Evolutionary conservation across 2,329 filamentous ascomycete genomes (phyloP).

Genomic region (Apiospora marii): DNA sequence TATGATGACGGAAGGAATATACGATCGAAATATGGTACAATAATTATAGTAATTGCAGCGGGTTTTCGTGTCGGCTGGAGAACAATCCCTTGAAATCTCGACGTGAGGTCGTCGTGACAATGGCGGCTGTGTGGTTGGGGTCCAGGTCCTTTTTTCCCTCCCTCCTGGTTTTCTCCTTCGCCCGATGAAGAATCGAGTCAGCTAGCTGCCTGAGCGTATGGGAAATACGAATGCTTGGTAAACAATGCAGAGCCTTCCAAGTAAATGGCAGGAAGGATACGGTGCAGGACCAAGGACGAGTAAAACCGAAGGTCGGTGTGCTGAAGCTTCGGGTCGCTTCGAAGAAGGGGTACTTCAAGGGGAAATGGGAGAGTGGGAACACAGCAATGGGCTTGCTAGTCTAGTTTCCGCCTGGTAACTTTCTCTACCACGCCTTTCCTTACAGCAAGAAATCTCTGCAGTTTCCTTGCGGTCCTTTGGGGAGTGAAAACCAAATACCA

Average conservation of each 20-base stretch:
- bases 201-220: constrained; percentile 22
- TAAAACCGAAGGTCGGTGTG: constrained; percentile 17
- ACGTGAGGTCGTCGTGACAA: constrained; percentile 23
- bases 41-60: constrained; percentile 12
- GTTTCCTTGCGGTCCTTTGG: constrained; percentile 13
- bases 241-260: constrained; percentile 22
- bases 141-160: constrained; percentile 18
- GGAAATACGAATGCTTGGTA: constrained; percentile 16
- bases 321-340: constrained; percentile 19
- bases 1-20: neutral
- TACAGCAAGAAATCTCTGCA: constrained; percentile 19
- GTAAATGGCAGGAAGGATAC: constrained; percentile 17
- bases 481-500: constrained; percentile 20
- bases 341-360: constrained; percentile 23
- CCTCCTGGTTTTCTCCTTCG: constrained; percentile 15
- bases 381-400: constrained; percentile 21
- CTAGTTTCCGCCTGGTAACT: constrained; percentile 17
- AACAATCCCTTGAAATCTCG: constrained; percentile 4
- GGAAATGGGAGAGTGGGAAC: constrained; percentile 20
- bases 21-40: constrained; percentile 18
- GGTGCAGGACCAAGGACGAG: constrained; percentile 9
- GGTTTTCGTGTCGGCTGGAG: constrained; percentile 13
- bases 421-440: constrained; percentile 22
- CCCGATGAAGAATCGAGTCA: constrained; percentile 16
- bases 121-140: constrained; percentile 5